Evolutionary conservation across 306 rosid species (phyloP).

Genomic region (Senna tora): DNA sequence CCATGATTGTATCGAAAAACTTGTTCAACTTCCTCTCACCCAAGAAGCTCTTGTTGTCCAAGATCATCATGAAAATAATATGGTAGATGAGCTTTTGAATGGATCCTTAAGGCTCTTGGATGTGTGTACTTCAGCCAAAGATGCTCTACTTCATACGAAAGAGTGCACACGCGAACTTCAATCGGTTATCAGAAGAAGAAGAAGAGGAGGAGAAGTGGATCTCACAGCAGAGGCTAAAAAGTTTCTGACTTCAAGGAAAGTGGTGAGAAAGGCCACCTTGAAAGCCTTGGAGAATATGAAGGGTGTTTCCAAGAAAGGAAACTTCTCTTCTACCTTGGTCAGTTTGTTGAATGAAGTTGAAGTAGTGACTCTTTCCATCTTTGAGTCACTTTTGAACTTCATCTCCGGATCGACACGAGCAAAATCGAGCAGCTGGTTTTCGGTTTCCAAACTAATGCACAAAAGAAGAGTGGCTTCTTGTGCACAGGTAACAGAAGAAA

Average conservation of each 20-base stretch:
- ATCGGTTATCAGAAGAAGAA: slow-evolving; percentile 32
- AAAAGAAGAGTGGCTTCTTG: slow-evolving; percentile 20
- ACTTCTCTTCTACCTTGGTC: slow-evolving; percentile 19
- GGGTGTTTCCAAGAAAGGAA: not conserved
- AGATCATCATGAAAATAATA: slow-evolving; percentile 29
- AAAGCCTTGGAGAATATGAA: slow-evolving; percentile 36
- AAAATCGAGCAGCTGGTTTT: slow-evolving; percentile 32
- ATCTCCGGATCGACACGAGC: slow-evolving; percentile 34
- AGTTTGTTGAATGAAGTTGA: slow-evolving; percentile 32
- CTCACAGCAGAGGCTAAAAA: slow-evolving; percentile 22
- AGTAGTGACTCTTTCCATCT: slow-evolving; percentile 6
- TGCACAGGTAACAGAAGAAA: slow-evolving; percentile 3
- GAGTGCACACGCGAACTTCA: slow-evolving; percentile 35
- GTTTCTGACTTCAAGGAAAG: slow-evolving; percentile 41
- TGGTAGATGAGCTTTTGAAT: slow-evolving; percentile 35
- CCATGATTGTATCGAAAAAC: slow-evolving; percentile 34
- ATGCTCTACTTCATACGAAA: slow-evolving; percentile 39
- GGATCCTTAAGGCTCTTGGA: slow-evolving; percentile 48
- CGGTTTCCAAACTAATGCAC: slow-evolving; percentile 38
- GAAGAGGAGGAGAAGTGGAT: slow-evolving; percentile 23
- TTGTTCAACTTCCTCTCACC: slow-evolving; percentile 35
- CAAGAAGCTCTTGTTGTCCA: slow-evolving; percentile 37
- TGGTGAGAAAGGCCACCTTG: slow-evolving; percentile 37
- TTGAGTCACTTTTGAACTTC: slow-evolving; percentile 10
- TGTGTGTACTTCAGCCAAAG: slow-evolving; percentile 32